Conservation (phyloP, 1,139 yeast genomes). For the Yamadazyma kanchanaburiensis region DNA sequence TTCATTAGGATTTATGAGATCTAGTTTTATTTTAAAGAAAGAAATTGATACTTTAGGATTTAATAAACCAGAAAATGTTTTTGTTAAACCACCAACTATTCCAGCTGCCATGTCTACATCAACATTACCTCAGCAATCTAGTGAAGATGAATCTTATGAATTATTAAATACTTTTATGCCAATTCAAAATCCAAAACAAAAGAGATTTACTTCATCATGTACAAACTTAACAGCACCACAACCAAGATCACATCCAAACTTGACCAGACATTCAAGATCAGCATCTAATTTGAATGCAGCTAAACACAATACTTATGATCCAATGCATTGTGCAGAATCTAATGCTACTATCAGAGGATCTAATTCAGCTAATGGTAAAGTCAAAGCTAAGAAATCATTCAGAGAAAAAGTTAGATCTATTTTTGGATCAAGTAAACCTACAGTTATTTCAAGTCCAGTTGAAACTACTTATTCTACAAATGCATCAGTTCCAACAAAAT, state of each 20-base stretch:
- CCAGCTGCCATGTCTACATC: conserved; percentile 19
- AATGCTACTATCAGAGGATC: conserved; percentile 11
- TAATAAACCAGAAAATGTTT: conserved; percentile 31
- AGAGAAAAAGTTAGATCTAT: conserved; percentile 25
- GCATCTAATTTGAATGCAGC: conserved; percentile 13
- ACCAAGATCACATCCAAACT: conserved; percentile 8
- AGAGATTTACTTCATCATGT: conserved; percentile 13
- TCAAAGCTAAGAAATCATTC: conserved; percentile 20
- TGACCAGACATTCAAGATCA: conserved; percentile 13
- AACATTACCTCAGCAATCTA: conserved; percentile 4
- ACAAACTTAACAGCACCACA: conserved; percentile 10
- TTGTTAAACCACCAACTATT: conserved; percentile 24
- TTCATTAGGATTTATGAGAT: conserved; percentile 39
- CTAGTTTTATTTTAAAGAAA: conserved; percentile 35
- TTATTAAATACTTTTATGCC: conserved; percentile 14
- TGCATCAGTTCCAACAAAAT: conserved; percentile 6
- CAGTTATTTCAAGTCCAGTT: conserved; percentile 12
- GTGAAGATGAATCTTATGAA: conserved; percentile 14
- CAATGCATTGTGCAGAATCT: conserved; percentile 11
- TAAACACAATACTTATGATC: conserved; percentile 15
- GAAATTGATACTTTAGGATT: conserved; percentile 28
- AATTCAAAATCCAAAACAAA: conserved; percentile 8
- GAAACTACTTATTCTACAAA: conserved; percentile 14
- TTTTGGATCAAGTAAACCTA: conserved; percentile 13
- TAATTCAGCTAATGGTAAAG: conserved; percentile 9